Conservation (phyloP, 2,329 filamentous ascomycete species). For the Fusarium chaquense region DNA sequence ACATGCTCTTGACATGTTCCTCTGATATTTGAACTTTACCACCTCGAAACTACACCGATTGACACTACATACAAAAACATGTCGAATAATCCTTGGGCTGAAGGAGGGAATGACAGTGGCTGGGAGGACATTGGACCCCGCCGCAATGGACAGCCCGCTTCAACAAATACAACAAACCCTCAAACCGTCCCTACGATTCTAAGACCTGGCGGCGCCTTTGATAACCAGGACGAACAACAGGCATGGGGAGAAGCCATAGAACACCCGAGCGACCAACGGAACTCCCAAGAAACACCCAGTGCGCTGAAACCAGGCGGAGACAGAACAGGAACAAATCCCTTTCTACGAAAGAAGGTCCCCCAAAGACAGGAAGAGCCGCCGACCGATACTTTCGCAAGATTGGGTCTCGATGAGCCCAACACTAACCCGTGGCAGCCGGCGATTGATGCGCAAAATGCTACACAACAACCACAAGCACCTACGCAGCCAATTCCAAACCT, state of each 20-base stretch:
- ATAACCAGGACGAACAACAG: slow-evolving; percentile 48
- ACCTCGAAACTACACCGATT: slow-evolving; percentile 16
- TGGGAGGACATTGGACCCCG: slow-evolving; percentile 44
- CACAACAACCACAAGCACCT: slow-evolving; percentile 6
- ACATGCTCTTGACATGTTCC: slow-evolving; percentile 24
- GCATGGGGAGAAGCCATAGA: slow-evolving; percentile 49
- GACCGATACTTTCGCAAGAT: slow-evolving; percentile 56
- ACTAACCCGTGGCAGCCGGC: slow-evolving; percentile 53
- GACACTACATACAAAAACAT: slow-evolving; percentile 9
- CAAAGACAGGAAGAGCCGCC: slow-evolving; percentile 47
- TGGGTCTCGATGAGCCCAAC: slow-evolving; percentile 57
- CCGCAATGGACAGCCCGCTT: slow-evolving; percentile 23
- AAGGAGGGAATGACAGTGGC: slow-evolving; percentile 37
- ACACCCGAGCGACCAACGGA: slow-evolving; percentile 23
- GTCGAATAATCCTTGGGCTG: slow-evolving; percentile 46
- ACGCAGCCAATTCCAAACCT: slow-evolving; percentile 31
- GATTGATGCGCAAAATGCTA: slow-evolving; percentile 40
- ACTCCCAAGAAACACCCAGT: slow-evolving; percentile 47
- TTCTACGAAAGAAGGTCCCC: slow-evolving; percentile 61
- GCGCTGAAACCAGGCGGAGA: slow-evolving; percentile 50
- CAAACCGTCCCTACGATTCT: slow-evolving; percentile 50
- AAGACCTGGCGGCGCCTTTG: slow-evolving; percentile 49
- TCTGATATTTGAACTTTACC: slow-evolving; percentile 9
- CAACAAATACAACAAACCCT: background rate
- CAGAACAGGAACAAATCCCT: slow-evolving; percentile 64